phyloP scores from a whole-genome alignment of 2,329 filamentous ascomycete genomes.

The Trichoderma gracile region DNA sequence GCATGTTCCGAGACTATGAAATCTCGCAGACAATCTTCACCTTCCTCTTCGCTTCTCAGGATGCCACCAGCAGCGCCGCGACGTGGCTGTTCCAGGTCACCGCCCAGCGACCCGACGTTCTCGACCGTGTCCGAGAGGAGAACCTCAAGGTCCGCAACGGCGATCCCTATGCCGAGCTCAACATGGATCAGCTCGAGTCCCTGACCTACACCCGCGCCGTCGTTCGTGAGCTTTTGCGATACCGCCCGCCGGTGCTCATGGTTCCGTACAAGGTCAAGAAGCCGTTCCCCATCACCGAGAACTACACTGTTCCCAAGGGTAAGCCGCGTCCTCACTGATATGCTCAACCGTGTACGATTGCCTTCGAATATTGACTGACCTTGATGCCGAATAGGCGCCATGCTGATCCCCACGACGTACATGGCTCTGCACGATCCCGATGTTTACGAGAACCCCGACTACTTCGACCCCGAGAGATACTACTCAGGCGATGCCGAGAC shows the following conservation, averaged over 20 bases:
- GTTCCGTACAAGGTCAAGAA: constrained; percentile 95
- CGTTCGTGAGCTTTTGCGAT: constrained; percentile 87
- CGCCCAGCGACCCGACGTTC: constrained; percentile 88
- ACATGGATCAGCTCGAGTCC: constrained; percentile 83
- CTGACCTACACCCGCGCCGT: constrained; percentile 90
- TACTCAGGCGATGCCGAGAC: constrained; percentile 86
- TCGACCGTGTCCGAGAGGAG: constrained; percentile 89
- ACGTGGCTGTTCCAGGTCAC: constrained; percentile 96
- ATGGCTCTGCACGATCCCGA: constrained; percentile 89
- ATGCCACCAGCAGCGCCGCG: constrained; percentile 88
- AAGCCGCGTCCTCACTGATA: constrained; percentile 33
- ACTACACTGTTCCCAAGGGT: constrained; percentile 91
- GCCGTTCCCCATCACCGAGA: constrained; percentile 83
- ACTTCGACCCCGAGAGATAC: constrained; percentile 89
- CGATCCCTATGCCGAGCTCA: constrained; percentile 67
- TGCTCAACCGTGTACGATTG: too few relatives aligned
- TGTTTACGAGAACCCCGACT: constrained; percentile 85
- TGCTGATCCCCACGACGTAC: constrained; percentile 92
- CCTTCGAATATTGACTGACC: constrained; percentile 30
- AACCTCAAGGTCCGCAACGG: constrained; percentile 77
- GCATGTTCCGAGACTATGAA: constrained; percentile 86
- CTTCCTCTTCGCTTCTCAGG: constrained; percentile 95
- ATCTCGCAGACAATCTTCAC: constrained; percentile 94
- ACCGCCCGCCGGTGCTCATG: constrained; percentile 95
- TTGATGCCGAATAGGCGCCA: constrained; percentile 60